Base-by-base conservation (phyloP, 805 yeast species). In the Kuraishia capsulata region DNA sequence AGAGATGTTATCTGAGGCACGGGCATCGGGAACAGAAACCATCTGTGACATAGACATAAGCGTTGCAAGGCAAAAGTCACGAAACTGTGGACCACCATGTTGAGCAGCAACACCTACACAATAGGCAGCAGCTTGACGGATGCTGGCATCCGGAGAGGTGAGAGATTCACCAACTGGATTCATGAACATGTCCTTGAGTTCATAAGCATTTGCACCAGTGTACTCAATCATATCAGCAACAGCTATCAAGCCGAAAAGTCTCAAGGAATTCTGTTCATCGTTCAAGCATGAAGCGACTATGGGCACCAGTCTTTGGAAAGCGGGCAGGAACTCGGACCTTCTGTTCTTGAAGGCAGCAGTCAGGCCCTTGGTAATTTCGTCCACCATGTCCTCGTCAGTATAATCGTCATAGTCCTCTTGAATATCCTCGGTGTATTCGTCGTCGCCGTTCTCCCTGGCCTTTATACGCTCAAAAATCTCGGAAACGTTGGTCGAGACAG, bases 321-420 rank as follows among this genome's bases (percentile, higher is more conserved):
- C 72, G 10, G 78, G 74, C 39, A 86, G 54, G 56, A 83, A 85
- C 40, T 64, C 64, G 4, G 67, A 59, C 45, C 74, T 71, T 18
- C 74, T 65, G 31, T 73, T 70, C 56, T 76, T 81, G 69, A 90
- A 82, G 14, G 87, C 67, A 1, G 81, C 69, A 5, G 81, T 69
- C 29, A 92, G 58, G 1, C 82, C 78, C 54, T 81, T 83, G 55
- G 82, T 84, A 45, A 88, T 76, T 54, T 90, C 95, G 50, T 87
- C 94, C 37, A 88, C 62, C 34, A 92, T 64, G 53, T 89, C 96
- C 53, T 88, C 97, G 56, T 92, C 97, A 1, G 92, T 80, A 48
- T 69, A 76, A 50, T 83, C 95, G 42, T 78, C 87, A 40, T 89
- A 97, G 40, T 81, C 88, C 39, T 77, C 84, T 42, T 82, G 95